Conservation (phyloP, 78 protist species). For the Pelomyxa schiedti region DNA sequence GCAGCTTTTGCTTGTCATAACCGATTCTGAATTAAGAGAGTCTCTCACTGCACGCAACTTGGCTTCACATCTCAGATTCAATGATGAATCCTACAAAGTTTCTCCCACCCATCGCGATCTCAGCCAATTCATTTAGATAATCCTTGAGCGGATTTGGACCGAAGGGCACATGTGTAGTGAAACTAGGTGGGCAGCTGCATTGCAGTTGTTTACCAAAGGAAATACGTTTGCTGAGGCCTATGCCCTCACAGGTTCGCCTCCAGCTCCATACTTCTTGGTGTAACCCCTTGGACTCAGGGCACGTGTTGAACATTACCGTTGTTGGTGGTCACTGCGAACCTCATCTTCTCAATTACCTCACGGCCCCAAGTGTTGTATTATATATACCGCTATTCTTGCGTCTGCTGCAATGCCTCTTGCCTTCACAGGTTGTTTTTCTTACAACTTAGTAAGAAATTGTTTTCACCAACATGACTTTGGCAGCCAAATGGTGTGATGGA, state of each 20-base stretch:
- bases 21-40: conserved; percentile 11
- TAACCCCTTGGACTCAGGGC: too few relatives aligned
- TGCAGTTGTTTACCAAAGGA: not conserved
- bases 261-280: too few relatives aligned
- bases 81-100: not conserved
- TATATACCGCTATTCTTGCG: conserved; percentile 28
- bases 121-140: too few relatives aligned
- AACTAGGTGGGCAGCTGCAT: not conserved
- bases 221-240: conserved; percentile 33
- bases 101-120: too few relatives aligned
- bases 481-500: conserved; percentile 14
- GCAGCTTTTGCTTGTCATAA: conserved; percentile 5
- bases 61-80: conserved; percentile 2
- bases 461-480: not conserved
- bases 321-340: conserved; percentile 3
- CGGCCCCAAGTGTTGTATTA: conserved; percentile 24
- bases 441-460: too few relatives aligned
- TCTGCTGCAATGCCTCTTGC: conserved; percentile 25
- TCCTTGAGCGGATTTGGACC: not conserved
- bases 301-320: conserved; percentile 30
- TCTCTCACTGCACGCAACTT: not conserved
- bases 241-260: conserved; percentile 6
- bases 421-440: too few relatives aligned
- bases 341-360: conserved; percentile 22
- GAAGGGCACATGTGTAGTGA: not conserved